Evolutionary conservation across 345 rosid genomes (phyloP).

Genomic region (Mallotus nudiflorus): DNA sequence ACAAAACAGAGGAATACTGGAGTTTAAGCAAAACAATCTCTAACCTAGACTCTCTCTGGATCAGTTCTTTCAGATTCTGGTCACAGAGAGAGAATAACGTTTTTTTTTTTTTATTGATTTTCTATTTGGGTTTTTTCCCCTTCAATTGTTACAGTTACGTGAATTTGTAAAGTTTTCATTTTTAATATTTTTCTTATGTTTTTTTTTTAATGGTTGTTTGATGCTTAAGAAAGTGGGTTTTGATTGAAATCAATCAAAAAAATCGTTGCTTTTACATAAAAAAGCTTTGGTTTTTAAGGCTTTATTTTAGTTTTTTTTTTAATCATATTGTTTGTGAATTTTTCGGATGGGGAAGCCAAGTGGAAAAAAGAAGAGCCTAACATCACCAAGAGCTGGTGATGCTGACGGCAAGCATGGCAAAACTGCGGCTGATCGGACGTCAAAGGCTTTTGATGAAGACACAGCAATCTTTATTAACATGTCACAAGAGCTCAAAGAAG

Average conservation of each 20-base stretch:
- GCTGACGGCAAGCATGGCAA: slow-evolving; percentile 43
- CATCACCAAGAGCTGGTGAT: slow-evolving; percentile 33
- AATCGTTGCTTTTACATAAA: not conserved
- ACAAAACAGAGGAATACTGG: not conserved
- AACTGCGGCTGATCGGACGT: slow-evolving; percentile 42
- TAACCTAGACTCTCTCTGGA: not conserved
- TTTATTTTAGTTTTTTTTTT: not conserved
- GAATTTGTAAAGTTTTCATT: not conserved
- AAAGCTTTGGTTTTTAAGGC: slow-evolving; percentile 12
- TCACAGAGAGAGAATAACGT: too few species aligned
- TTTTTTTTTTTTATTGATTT: not conserved
- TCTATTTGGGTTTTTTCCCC: not conserved
- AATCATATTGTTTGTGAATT: not conserved
- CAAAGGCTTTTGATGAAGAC: slow-evolving; percentile 88
- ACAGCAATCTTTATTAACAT: slow-evolving; percentile 82
- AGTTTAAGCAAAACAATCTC: too few species aligned
- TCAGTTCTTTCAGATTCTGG: not conserved
- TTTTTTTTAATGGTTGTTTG: not conserved
- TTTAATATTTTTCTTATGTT: not conserved
- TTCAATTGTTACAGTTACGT: not conserved
- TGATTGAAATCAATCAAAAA: slow-evolving; percentile 3
- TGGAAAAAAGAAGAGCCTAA: slow-evolving; percentile 73
- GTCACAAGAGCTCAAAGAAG: slow-evolving; percentile 95
- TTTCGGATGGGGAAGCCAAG: slow-evolving; percentile 83
- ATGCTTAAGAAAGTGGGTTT: not conserved